phyloP scores from a whole-genome alignment of 345 rosid species.

The Cardamine occulta region DNA sequence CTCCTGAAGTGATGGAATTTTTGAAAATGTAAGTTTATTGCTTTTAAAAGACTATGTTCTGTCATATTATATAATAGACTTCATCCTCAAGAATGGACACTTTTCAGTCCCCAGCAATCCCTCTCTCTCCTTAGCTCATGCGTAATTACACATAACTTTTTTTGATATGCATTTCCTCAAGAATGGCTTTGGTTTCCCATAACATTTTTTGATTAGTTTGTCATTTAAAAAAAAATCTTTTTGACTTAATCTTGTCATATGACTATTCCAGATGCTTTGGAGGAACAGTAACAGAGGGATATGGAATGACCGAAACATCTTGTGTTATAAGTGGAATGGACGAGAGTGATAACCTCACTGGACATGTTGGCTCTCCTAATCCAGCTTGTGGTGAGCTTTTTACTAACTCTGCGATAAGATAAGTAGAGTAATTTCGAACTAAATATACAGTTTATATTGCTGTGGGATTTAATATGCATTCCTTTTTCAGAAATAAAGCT shows the following conservation, averaged over 20 bases:
- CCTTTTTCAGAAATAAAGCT: slow-evolving; percentile 83
- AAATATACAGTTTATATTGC: neutral
- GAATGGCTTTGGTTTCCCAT: slow-evolving; percentile 15
- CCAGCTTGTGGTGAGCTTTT: slow-evolving; percentile 84
- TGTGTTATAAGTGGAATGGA: slow-evolving; percentile 49
- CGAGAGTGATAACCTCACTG: slow-evolving; percentile 54
- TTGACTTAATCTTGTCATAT: neutral
- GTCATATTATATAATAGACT: neutral
- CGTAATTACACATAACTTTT: neutral
- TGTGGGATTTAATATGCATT: slow-evolving; percentile 17
- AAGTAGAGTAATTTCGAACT: slow-evolving; percentile 16
- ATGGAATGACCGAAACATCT: slow-evolving; percentile 52
- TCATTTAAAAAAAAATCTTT: neutral
- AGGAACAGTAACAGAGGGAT: slow-evolving; percentile 50
- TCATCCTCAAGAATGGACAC: slow-evolving; percentile 8
- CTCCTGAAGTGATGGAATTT: slow-evolving; percentile 95
- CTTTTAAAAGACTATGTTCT: slow-evolving; percentile 7
- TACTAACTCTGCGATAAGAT: slow-evolving; percentile 16
- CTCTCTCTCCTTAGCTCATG: slow-evolving; percentile 10
- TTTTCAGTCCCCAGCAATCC: slow-evolving; percentile 20
- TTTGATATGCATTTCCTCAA: too few relatives aligned
- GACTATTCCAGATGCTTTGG: slow-evolving; percentile 76
- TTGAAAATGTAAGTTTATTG: slow-evolving; percentile 73
- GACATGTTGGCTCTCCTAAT: slow-evolving; percentile 97
- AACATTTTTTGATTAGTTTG: slow-evolving; percentile 13